Evolutionary conservation across 306 rosid genomes (phyloP).

Genomic region (Rosa chinensis): DNA sequence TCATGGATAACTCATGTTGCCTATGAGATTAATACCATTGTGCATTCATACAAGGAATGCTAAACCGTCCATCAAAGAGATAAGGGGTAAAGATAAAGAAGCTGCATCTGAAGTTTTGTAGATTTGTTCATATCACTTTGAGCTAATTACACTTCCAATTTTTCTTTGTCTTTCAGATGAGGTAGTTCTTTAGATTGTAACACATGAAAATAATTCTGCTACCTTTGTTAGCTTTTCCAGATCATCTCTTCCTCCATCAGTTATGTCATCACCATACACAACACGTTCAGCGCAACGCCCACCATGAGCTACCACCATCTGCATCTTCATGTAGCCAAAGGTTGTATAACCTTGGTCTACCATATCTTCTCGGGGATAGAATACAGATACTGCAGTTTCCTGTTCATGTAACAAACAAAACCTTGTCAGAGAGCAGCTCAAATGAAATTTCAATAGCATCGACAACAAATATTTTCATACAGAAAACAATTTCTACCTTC

Average conservation of each 20-base stretch:
- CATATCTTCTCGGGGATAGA: slow-evolving; percentile 92
- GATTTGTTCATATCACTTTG: not conserved
- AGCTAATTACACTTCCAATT: not conserved
- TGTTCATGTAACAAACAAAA: slow-evolving; percentile 37
- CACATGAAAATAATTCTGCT: not conserved
- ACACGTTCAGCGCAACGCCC: slow-evolving; percentile 89
- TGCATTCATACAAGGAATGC: not conserved
- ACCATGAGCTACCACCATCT: slow-evolving; percentile 98
- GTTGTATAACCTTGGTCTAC: slow-evolving; percentile 96
- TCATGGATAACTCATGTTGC: slow-evolving; percentile 1
- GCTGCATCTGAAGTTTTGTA: not conserved
- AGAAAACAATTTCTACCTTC: slow-evolving; percentile 59
- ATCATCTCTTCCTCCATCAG: slow-evolving; percentile 95
- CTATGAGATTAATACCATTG: not conserved
- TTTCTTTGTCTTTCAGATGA: not conserved
- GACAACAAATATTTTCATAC: not conserved
- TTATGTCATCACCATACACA: slow-evolving; percentile 76
- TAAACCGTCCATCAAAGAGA: not conserved
- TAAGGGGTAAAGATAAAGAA: not conserved
- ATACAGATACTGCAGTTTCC: slow-evolving; percentile 96
- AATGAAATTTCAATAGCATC: slow-evolving; percentile 17
- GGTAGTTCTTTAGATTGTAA: slow-evolving; percentile 3
- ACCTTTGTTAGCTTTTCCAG: slow-evolving; percentile 96
- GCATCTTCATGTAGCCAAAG: slow-evolving; percentile 94
- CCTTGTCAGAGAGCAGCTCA: slow-evolving; percentile 13